These are phyloP conservation scores for Kluyveromyces dobzhanskii DNA, from an alignment of 805 yeast species.

Conservation along the genomic window DNA sequence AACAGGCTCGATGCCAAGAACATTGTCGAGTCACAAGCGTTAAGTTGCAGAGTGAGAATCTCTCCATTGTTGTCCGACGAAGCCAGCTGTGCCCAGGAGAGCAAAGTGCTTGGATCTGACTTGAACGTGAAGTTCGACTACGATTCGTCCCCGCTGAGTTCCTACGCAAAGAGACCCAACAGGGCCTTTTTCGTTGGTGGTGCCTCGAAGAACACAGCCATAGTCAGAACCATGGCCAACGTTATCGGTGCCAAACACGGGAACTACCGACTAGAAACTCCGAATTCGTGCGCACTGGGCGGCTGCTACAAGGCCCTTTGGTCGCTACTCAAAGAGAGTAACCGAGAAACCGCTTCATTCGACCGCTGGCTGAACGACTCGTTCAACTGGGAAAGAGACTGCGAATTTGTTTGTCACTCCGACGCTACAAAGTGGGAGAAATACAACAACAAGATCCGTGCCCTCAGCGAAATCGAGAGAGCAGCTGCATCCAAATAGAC, in stretches of 20 bases:
- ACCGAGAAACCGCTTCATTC: conserved; percentile 24
- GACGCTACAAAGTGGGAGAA: conserved; percentile 23
- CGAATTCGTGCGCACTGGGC: conserved; percentile 89
- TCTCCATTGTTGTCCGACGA: conserved; percentile 59
- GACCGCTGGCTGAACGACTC: conserved; percentile 38
- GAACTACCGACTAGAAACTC: conserved; percentile 61
- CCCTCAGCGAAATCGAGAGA: conserved; percentile 26
- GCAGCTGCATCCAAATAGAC: conserved; percentile 3
- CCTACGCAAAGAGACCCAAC: conserved; percentile 43
- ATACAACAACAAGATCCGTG: conserved; percentile 24
- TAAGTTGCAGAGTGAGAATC: conserved; percentile 72
- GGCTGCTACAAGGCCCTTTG: conserved; percentile 83
- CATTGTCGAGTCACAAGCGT: conserved; percentile 80
- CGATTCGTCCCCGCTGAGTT: conserved; percentile 18
- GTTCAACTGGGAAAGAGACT: conserved; percentile 37
- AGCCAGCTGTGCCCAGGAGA: conserved; percentile 7
- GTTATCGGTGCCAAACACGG: conserved; percentile 57
- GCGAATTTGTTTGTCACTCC: conserved; percentile 20
- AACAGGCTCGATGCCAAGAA: conserved; percentile 59
- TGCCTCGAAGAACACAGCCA: conserved; percentile 62
- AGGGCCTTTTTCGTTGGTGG: conserved; percentile 83
- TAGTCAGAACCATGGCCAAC: conserved; percentile 59
- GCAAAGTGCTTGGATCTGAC: conserved; percentile 6
- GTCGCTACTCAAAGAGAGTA: conserved; percentile 38
- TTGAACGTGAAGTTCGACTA: conserved; percentile 29